Base-by-base conservation (phyloP, 257 asterid species). In the Solanum chaucha region DNA sequence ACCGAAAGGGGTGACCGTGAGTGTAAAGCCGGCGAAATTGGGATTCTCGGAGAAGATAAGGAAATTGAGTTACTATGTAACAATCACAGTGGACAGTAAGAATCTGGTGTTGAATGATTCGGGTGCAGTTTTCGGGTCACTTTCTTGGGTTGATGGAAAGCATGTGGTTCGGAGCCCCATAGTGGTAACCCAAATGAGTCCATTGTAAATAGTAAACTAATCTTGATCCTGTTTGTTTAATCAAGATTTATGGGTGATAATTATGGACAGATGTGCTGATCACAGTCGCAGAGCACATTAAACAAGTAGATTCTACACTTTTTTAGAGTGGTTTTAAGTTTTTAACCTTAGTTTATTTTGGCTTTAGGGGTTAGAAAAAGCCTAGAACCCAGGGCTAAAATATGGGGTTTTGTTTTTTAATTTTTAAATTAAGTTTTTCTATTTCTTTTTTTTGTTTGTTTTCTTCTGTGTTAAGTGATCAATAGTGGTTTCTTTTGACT, bases 101-200 rank as follows among this genome's bases (percentile, higher is more conserved):
- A 90, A 92, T 86, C 86, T 95, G 89, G 94, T 90, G 46, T 86
- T 95, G 93, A 98, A 87, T 74, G 94, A 91, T 87, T 92, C 97
- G 36, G 99, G 99, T 84, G 98, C 98, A 10, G 94, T 91, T 10
- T 96, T 92, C 41, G 99, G 99, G 22, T 94, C 98, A 28, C 92
- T 97, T 44, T 90, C 95, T 38, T 97, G 99, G 99, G 83, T 32
- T 73, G 99, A 96, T 64, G 99, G 99, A 89, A 94, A 92, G 89
- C 99, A 93, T 61, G 94, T 91, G 59, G 99, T 97, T 70, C 91
- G 98, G 88, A 95, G 98, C 94, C 95, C 98, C 86, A 92, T 97
- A 36, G 95, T 96, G 78, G 96, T 97, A 10, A 91, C 98, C 55
- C 95, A 94, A 86, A 87, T 95, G 3, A 94, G 92, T n/a, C 97